These are phyloP conservation scores for Monilinia fructigena DNA, from an alignment of 2,329 filamentous ascomycete genomes.

Conservation along the genomic window DNA sequence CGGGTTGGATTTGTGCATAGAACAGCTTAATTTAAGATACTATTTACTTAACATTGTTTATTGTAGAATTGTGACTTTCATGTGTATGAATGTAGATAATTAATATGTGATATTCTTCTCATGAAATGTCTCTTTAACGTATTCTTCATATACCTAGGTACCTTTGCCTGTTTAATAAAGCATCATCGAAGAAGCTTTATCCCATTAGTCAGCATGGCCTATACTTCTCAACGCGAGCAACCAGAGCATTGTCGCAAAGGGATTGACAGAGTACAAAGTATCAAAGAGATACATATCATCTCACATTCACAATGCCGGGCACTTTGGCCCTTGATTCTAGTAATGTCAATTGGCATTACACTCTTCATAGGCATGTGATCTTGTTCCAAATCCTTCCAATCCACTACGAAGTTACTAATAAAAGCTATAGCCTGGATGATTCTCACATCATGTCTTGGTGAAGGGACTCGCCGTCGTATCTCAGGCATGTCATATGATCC, in stretches of 20 bases:
- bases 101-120: background rate
- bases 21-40: background rate
- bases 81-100: background rate
- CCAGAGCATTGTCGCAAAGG: background rate
- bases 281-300: no score
- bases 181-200: background rate
- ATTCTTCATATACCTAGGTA: background rate
- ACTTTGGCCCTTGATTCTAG: conserved; percentile 28
- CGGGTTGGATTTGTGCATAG: no score
- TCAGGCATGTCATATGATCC: conserved; percentile 35
- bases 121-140: background rate
- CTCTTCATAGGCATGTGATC: conserved; percentile 37
- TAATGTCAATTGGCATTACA: conserved; percentile 22
- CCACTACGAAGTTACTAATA: conserved; percentile 1
- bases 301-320: conserved; percentile 6
- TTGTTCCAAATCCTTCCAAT: background rate
- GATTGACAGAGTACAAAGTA: background rate
- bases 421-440: conserved; percentile 38
- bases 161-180: background rate
- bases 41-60: background rate
- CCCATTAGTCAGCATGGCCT: conserved; percentile 13
- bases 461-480: conserved; percentile 34
- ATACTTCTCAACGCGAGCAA: background rate
- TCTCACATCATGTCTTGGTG: conserved; percentile 41
- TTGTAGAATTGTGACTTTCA: background rate